Evolutionary conservation across 2,329 filamentous ascomycete genomes (phyloP).

Genomic region (Colletotrichum lentis): DNA sequence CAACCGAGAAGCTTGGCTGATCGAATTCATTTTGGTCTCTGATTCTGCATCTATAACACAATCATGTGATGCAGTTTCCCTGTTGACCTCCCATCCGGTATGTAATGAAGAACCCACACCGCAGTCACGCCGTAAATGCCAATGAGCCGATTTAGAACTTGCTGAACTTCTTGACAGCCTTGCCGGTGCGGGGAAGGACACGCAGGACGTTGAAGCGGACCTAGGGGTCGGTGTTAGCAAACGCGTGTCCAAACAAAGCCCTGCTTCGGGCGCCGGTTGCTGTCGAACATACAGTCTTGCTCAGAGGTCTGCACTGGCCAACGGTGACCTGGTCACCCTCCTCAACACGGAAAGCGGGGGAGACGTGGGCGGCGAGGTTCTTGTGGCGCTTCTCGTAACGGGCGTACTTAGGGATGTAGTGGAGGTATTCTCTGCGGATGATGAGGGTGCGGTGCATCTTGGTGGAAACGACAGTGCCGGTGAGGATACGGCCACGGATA

Average conservation of each 20-base stretch:
- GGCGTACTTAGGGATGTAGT: slow-evolving; percentile 99
- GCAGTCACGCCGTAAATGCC: slow-evolving; percentile 63
- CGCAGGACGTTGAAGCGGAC: slow-evolving; percentile 99
- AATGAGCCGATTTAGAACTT: slow-evolving; percentile 84
- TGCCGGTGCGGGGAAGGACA: slow-evolving; percentile 96
- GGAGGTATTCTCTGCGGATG: slow-evolving; percentile 99
- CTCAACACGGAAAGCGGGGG: slow-evolving; percentile 99
- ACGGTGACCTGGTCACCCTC: slow-evolving; percentile 99
- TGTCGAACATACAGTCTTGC: slow-evolving; percentile 89
- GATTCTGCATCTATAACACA: slow-evolving; percentile 55
- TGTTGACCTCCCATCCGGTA: slow-evolving; percentile 41
- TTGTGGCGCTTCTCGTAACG: slow-evolving; percentile 99
- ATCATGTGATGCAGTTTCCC: slow-evolving; percentile 46
- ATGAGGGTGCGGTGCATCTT: slow-evolving; percentile 99
- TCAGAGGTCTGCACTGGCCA: slow-evolving; percentile 98
- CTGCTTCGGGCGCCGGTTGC: neutral
- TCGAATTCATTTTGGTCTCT: slow-evolving; percentile 41
- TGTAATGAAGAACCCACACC: slow-evolving; percentile 54
- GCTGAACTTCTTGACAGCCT: slow-evolving; percentile 95
- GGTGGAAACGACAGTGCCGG: slow-evolving; percentile 98
- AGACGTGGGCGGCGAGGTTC: slow-evolving; percentile 99
- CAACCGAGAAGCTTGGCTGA: slow-evolving; percentile 50
- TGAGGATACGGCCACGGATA: slow-evolving; percentile 99
- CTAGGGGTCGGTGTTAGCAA: slow-evolving; percentile 54
- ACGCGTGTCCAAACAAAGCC: neutral